Conservation (phyloP, 2,329 filamentous ascomycete species). For the Domatiomyces globalis region DNA sequence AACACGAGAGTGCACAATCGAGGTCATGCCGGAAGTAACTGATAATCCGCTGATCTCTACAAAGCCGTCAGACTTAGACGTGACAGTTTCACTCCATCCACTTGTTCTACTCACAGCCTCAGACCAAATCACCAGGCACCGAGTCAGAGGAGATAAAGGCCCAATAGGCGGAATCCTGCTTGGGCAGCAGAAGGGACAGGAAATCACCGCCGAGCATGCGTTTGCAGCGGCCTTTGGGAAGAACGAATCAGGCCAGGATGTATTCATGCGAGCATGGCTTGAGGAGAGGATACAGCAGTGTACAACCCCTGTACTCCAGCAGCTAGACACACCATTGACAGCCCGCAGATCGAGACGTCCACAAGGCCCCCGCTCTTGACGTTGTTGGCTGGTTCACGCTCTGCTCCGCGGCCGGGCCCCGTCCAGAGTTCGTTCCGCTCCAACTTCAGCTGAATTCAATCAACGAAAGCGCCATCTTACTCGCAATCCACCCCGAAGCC, state of each 20-base stretch:
- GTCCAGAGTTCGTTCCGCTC: conserved; percentile 52
- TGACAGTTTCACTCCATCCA: conserved; percentile 76
- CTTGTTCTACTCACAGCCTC: conserved; percentile 92
- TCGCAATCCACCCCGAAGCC: conserved; percentile 66
- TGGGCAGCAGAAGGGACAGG: conserved; percentile 78
- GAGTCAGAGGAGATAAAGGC: conserved; percentile 57
- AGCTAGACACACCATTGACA: conserved; percentile 4
- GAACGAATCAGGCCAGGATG: conserved; percentile 40
- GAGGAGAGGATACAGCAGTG: conserved; percentile 67
- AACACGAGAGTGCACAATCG: conserved; percentile 51
- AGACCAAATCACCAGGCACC: conserved; percentile 88
- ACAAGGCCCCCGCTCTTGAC: conserved; percentile 68
- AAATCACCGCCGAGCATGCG: conserved; percentile 82
- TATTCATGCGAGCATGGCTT: conserved; percentile 61
- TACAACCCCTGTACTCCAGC: conserved; percentile 31
- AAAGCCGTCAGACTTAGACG: conserved; percentile 56
- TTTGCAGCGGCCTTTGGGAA: conserved; percentile 60
- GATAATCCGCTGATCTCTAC: conserved; percentile 49
- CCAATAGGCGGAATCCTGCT: conserved; percentile 78
- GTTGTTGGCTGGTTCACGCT: conserved; percentile 89
- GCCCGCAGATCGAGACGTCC: conserved; percentile 63
- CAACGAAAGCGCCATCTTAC: conserved; percentile 75
- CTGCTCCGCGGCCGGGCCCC: conserved; percentile 56
- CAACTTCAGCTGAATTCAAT: conserved; percentile 54
- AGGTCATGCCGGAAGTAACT: conserved; percentile 34